Evolutionary conservation across 352 stramenopile genomes (phyloP), one percentile per base, ranked within the genome.

Genomic region (Phytophthora ohioensis): DNA sequence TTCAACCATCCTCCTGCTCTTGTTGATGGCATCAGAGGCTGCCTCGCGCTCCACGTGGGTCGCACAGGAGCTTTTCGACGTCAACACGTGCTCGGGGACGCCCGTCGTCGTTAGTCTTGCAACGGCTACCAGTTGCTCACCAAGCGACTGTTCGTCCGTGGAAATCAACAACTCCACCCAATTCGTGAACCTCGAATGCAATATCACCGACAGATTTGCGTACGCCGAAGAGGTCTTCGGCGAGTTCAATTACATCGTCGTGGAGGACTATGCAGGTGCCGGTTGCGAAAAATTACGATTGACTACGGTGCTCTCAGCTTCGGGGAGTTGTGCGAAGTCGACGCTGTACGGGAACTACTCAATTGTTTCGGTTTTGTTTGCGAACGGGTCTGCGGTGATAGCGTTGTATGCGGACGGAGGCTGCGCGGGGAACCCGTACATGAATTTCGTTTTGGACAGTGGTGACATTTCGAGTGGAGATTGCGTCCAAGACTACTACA

Each of bases 221-320:
- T 77, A 71, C 56, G 70, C 70, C 1, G 60, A 66, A 17, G 13
- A 48, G 30, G 27, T 71, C 12, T 74, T 60, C 27, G 64, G 54
- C 6, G 53, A 71, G 39, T 70, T 71, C 30, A 71, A 77, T 49
- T 77, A 67, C 55, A 70, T 77, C 35, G 42, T 67, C 41, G 65
- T 77, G 11, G 70, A 77, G 31, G 58, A 74, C 10, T 74, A 74
- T 32, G n/a, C 36, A 7, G 38, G 15, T 9, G 41, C 6, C 38
- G 55, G 38, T 0, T 77, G 70, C 43, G 64, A 71, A 13, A 57
- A 70, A 31, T 38, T 78, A 42, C 54, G 38, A 0, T 31, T 61
- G 34, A 74, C 70, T 17, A 65, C 48, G 38, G 55, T 78, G 0
- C n/a, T 78, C 12, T 54, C 65, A 34, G 55, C 59, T 8, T 68